Base-by-base conservation (phyloP, 2,329 filamentous ascomycete species). In the Tolypocladium ovalisporum region DNA sequence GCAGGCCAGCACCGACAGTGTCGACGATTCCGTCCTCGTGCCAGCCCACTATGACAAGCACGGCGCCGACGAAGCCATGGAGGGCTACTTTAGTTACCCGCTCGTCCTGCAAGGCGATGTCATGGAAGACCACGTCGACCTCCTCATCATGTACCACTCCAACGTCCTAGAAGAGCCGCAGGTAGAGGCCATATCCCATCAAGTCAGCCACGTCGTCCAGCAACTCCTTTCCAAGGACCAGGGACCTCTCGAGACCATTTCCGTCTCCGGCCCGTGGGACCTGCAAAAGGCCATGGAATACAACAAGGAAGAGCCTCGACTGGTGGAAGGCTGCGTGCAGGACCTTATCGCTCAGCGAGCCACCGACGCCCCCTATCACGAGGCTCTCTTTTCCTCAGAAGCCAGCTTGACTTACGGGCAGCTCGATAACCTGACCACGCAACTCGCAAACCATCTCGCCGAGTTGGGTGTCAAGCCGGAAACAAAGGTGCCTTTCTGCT, bases 1-100 rank as follows among this genome's bases (percentile, higher is more conserved):
- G n/a, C 39, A 40, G 39, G 39, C n/a, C 39, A 40, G 39, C 39
- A 40, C 19, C 10, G 35, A 2, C n/a, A 40, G 34, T 37, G 54
- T 19, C 6, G 24, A 17, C 24, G 42, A 27, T 29, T 47, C 42
- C 24, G 24, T 40, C 39, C 39, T 40, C 39, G 39, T 22, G 39
- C 39, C 39, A 5, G 39, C 39, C 19, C 39, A 40, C 12, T 40
- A 40, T 22, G 39, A 40, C 39, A 40, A 47, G 7, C 13, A 47
- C 12, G 42, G 24, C 4, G 24, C 24, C 15, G 24, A 47, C 8
- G 42, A 47, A 19, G 24, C 24, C 7, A 47, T 47, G 42, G 4
- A 29, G 4, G 57, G 55, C 49, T 57, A 57, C 47, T 59, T 59
- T 5, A 60, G 56, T 32, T 56, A 53, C 27, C 57, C 57, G 4